phyloP scores from a whole-genome alignment of 2,329 filamentous ascomycete genomes.

The Parascedosporium putredinis region DNA sequence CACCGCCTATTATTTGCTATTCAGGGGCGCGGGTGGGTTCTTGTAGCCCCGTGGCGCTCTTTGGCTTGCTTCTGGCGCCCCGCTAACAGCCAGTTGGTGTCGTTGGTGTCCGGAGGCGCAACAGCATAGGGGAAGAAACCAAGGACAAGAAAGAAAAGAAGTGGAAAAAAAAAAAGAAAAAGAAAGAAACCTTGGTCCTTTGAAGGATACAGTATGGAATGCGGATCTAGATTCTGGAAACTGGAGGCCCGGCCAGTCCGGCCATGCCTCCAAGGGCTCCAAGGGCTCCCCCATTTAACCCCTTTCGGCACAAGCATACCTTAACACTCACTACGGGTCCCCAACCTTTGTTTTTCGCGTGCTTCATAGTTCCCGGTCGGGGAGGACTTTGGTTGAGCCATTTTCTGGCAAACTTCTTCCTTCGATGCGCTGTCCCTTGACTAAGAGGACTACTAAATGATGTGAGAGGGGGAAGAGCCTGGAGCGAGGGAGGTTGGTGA shows the following conservation, averaged over 20 bases:
- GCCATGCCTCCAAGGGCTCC: no score
- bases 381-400: not conserved
- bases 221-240: no score
- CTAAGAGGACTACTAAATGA: not conserved
- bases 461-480: no score
- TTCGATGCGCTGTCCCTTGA: not conserved
- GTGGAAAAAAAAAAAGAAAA: no score
- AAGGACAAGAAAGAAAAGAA: no score
- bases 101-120: not conserved
- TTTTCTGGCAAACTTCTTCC: not conserved
- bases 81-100: not conserved
- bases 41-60: not conserved
- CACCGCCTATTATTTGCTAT: not conserved
- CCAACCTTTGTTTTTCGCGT: not conserved
- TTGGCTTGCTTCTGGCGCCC: not conserved
- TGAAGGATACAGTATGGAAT: conserved; percentile 1
- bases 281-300: no score
- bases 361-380: not conserved
- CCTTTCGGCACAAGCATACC: no score
- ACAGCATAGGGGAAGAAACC: no score
- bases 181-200: not conserved
- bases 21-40: not conserved
- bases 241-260: not conserved
- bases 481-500: not conserved
- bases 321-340: no score